Percentiles rank a stretch among this genome's conserved stretches.
phyloP scores from a whole-genome alignment of 208 protist species.

The Trypanosomatidae sp. region DNA sequence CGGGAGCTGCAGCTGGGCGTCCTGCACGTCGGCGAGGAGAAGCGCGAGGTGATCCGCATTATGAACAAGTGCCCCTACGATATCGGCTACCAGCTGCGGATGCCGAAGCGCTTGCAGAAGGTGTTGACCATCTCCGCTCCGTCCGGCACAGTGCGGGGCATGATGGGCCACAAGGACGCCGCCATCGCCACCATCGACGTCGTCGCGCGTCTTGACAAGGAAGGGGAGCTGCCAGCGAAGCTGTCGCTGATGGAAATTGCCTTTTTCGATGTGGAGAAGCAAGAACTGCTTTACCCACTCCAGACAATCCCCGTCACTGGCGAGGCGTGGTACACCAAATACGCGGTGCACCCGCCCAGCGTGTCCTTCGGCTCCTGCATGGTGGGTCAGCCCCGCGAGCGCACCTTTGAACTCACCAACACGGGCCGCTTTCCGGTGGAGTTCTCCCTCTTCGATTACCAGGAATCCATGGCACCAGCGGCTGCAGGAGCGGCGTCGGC shows the following conservation, averaged over 20 bases:
- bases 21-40: slow-evolving; percentile 89
- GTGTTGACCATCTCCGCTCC: slow-evolving; percentile 59
- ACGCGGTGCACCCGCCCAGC: slow-evolving; percentile 81
- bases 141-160: slow-evolving; percentile 72
- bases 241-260: slow-evolving; percentile 82
- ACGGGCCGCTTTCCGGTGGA: slow-evolving; percentile 82
- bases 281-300: slow-evolving; percentile 86
- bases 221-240: slow-evolving; percentile 72
- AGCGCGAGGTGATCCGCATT: slow-evolving; percentile 70
- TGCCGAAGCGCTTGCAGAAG: slow-evolving; percentile 72
- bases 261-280: slow-evolving; percentile 76
- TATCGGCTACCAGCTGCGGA: slow-evolving; percentile 83
- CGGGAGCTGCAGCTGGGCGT: slow-evolving; percentile 89
- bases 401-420: slow-evolving; percentile 90
- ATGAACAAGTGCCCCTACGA: slow-evolving; percentile 96
- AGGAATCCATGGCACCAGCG: slow-evolving; percentile 1
- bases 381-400: slow-evolving; percentile 73
- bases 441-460: slow-evolving; percentile 81
- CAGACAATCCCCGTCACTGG: slow-evolving; percentile 80
- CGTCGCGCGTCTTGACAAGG: slow-evolving; percentile 63
- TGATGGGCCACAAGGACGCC: slow-evolving; percentile 87
- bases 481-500: neutral
- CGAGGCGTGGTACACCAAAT: slow-evolving; percentile 90
- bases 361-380: slow-evolving; percentile 96
- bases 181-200: slow-evolving; percentile 81